A percentile compares a stretch with the other conserved stretches of the same genome.
Conservation (phyloP, 305 asterid species). For the Fraxinus platypoda region DNA sequence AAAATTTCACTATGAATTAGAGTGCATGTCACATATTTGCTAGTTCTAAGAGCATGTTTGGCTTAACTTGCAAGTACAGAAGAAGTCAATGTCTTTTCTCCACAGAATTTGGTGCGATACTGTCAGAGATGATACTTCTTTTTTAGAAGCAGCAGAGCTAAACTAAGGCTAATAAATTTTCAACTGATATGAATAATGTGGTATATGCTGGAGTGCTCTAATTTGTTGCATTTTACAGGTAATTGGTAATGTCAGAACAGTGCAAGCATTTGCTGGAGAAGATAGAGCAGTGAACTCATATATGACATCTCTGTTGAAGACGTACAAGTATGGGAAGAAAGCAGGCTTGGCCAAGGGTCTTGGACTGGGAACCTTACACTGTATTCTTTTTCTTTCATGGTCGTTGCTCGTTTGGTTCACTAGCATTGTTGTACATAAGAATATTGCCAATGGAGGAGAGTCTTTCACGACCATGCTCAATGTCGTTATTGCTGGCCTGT, state of each 20-base stretch:
- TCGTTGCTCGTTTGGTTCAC: slow-evolving; percentile 98
- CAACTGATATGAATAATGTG: background rate
- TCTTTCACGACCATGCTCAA: slow-evolving; percentile 98
- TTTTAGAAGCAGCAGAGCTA: background rate
- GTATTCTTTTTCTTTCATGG: slow-evolving; percentile 94
- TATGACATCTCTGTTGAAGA: slow-evolving; percentile 53
- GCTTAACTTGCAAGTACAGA: background rate
- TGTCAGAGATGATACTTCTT: background rate
- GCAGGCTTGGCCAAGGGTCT: slow-evolving; percentile 95
- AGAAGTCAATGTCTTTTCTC: background rate
- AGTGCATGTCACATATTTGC: background rate
- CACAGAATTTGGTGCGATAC: background rate
- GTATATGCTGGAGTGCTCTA: background rate
- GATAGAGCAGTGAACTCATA: slow-evolving; percentile 77
- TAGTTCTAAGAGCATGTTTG: background rate
- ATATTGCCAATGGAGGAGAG: slow-evolving; percentile 89
- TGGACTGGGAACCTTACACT: slow-evolving; percentile 87
- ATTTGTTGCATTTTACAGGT: slow-evolving; percentile 42
- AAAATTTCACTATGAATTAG: background rate
- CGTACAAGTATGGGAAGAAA: slow-evolving; percentile 76
- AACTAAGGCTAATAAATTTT: background rate
- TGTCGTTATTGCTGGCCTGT: slow-evolving; percentile 96
- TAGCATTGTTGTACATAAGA: slow-evolving; percentile 84
- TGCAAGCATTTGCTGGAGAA: slow-evolving; percentile 95
- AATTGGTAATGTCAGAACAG: slow-evolving; percentile 89